These are phyloP conservation scores for Hyaloperonospora brassicae DNA, from an alignment of 352 stramenopile genomes.

Conservation along the genomic window DNA sequence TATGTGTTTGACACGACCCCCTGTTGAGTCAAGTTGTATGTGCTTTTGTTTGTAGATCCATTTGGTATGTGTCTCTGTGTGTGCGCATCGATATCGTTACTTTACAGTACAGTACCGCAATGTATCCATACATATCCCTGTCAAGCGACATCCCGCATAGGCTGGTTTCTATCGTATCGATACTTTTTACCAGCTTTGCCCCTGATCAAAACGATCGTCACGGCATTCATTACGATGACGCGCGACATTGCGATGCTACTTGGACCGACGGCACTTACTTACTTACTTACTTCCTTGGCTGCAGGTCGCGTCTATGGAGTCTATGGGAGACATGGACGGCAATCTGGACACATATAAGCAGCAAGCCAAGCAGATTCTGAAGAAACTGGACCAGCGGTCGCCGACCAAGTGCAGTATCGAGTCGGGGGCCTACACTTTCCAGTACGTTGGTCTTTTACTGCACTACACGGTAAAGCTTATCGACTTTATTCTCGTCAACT, in stretches of 20 bases:
- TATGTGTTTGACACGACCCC: slow-evolving; percentile 16
- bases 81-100: too few relatives aligned
- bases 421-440: slow-evolving; percentile 87
- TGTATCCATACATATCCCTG: too few relatives aligned
- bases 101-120: too few relatives aligned
- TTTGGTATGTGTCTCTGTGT: not conserved
- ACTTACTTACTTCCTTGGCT: slow-evolving; percentile 1
- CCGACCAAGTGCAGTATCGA: slow-evolving; percentile 92
- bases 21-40: not conserved
- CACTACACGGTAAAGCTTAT: too few relatives aligned
- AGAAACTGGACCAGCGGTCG: slow-evolving; percentile 85
- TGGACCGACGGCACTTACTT: too few relatives aligned
- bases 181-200: too few relatives aligned
- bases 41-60: not conserved
- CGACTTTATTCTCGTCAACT: not conserved
- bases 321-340: slow-evolving; percentile 65
- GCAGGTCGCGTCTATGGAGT: slow-evolving; percentile 91
- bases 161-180: too few relatives aligned
- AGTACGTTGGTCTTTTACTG: slow-evolving; percentile 46
- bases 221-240: too few relatives aligned
- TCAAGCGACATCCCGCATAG: too few relatives aligned
- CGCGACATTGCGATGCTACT: too few relatives aligned
- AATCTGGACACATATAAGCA: slow-evolving; percentile 88
- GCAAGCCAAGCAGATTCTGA: slow-evolving; percentile 92
- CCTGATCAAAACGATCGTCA: too few relatives aligned